These are phyloP conservation scores for Megacollybia marginata DNA, from an alignment of 768 basidiomycete species.

Conservation along the genomic window DNA sequence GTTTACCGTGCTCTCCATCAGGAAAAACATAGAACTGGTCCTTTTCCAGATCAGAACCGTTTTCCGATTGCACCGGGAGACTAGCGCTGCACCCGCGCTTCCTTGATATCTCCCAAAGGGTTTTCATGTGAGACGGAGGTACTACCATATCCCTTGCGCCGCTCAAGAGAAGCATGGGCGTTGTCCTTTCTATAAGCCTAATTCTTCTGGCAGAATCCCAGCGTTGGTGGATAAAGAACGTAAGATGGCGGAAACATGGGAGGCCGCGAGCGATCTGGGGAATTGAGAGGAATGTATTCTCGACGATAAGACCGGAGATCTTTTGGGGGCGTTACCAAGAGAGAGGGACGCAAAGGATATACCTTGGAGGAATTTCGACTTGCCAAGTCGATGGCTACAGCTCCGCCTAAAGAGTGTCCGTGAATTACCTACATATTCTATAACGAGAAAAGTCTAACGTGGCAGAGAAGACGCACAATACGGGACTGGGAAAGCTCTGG, in stretches of 20 bases:
- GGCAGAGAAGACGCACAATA: slow-evolving; percentile 39
- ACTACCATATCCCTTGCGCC: slow-evolving; percentile 70
- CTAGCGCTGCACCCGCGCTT: slow-evolving; percentile 31
- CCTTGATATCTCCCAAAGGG: slow-evolving; percentile 57
- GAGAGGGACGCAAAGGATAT: slow-evolving; percentile 6
- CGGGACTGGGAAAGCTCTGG: slow-evolving; percentile 56
- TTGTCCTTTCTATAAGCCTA: slow-evolving; percentile 49
- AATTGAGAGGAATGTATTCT: slow-evolving; percentile 90
- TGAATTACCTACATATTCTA: slow-evolving; percentile 50
- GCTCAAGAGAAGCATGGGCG: slow-evolving; percentile 78
- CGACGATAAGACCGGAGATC: slow-evolving; percentile 80
- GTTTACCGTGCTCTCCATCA: neutral
- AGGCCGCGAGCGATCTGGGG: slow-evolving; percentile 74
- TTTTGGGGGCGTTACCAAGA: slow-evolving; percentile 16
- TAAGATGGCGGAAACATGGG: slow-evolving; percentile 63
- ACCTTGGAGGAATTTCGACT: slow-evolving; percentile 69
- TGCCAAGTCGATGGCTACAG: slow-evolving; percentile 84
- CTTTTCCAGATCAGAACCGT: neutral
- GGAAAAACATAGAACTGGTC: neutral
- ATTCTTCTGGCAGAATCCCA: slow-evolving; percentile 78
- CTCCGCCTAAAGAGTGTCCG: slow-evolving; percentile 88
- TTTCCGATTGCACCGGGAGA: neutral
- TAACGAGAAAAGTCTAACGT: neutral
- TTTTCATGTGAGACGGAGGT: slow-evolving; percentile 68
- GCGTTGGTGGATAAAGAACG: slow-evolving; percentile 79